A percentile compares a stretch with the other conserved stretches of the same genome.
phyloP scores from a whole-genome alignment of 164 flowering plant species.

The Taxillus chinensis region DNA sequence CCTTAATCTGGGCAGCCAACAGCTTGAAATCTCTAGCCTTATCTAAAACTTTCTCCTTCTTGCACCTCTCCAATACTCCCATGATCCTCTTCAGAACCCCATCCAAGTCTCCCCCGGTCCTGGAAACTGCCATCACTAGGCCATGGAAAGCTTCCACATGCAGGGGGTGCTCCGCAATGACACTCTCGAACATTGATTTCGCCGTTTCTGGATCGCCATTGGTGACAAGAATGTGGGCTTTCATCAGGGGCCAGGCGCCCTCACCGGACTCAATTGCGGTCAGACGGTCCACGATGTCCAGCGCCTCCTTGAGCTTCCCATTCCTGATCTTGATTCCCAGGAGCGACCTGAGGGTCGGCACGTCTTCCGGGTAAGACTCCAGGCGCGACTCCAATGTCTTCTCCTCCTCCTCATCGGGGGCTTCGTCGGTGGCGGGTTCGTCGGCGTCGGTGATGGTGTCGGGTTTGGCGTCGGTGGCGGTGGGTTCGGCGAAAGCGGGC shows the following conservation, averaged over 20 bases:
- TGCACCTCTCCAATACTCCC: conserved; percentile 46
- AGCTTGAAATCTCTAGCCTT: conserved; percentile 72
- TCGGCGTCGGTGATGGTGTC: too few species aligned
- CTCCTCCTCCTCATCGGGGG: conserved; percentile 25
- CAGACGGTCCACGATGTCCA: conserved; percentile 39
- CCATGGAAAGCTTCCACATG: conserved; percentile 81
- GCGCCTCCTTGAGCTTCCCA: conserved; percentile 48
- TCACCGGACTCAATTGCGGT: conserved; percentile 56
- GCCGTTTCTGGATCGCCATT: conserved; percentile 50
- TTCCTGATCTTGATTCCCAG: conserved; percentile 60
- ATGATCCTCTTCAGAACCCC: conserved; percentile 40
- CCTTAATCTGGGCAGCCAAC: conserved; percentile 62
- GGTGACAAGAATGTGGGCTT: conserved; percentile 38
- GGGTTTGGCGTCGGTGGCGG: not conserved
- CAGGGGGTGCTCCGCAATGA: conserved; percentile 49
- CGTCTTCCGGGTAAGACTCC: conserved; percentile 36
- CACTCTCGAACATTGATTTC: conserved; percentile 42
- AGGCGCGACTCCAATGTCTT: conserved; percentile 36
- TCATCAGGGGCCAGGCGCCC: conserved; percentile 58
- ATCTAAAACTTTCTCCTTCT: conserved; percentile 42
- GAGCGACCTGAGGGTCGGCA: conserved; percentile 33
- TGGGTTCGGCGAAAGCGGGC: conserved; percentile 33
- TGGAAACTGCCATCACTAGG: conserved; percentile 38
- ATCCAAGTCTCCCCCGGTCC: conserved; percentile 20
- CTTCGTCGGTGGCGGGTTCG: conserved; percentile 4